Percentiles rank a stretch among this genome's conserved stretches.
Conservation (phyloP, 768 basidiomycete species). For the Psilocybe sp. region DNA sequence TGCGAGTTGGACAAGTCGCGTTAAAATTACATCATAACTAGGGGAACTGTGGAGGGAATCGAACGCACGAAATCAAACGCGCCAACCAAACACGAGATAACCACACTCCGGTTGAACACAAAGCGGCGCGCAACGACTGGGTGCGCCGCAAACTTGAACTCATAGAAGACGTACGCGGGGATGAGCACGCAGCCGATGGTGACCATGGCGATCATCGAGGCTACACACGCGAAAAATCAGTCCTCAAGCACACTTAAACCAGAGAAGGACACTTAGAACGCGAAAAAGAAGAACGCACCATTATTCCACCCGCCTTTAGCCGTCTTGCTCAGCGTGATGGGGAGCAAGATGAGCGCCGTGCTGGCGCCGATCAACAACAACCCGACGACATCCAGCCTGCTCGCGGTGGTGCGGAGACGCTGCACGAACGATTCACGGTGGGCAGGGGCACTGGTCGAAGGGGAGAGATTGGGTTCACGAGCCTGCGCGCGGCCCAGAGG, state of each 20-base stretch:
- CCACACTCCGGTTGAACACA: conserved; percentile 53
- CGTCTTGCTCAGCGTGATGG: conserved; percentile 46
- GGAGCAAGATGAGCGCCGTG: conserved; percentile 51
- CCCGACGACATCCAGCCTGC: conserved; percentile 47
- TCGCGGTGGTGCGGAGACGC: conserved; percentile 20
- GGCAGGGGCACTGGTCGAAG: conserved; percentile 5
- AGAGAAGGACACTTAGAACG: too few relatives aligned
- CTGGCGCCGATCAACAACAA: conserved; percentile 48
- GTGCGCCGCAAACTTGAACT: conserved; percentile 45
- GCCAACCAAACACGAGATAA: conserved; percentile 58
- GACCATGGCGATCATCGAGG: conserved; percentile 51
- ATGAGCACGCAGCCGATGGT: conserved; percentile 42
- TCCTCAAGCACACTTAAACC: too few relatives aligned
- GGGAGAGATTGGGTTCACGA: conserved; percentile 30
- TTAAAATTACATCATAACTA: too few relatives aligned
- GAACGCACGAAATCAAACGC: too few relatives aligned
- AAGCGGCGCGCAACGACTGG: conserved; percentile 66
- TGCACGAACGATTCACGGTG: conserved; percentile 10
- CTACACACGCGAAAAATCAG: too few relatives aligned
- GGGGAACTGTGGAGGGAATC: too few relatives aligned
- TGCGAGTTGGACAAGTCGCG: too few relatives aligned
- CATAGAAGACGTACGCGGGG: conserved; percentile 43
- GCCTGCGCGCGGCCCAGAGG: conserved; percentile 51
- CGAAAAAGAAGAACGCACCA: conserved; percentile 29
- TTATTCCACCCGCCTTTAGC: conserved; percentile 42